A percentile compares a stretch with the other conserved stretches of the same genome.
phyloP scores from a whole-genome alignment of 1,139 yeast species.

The Diutina sp. region DNA sequence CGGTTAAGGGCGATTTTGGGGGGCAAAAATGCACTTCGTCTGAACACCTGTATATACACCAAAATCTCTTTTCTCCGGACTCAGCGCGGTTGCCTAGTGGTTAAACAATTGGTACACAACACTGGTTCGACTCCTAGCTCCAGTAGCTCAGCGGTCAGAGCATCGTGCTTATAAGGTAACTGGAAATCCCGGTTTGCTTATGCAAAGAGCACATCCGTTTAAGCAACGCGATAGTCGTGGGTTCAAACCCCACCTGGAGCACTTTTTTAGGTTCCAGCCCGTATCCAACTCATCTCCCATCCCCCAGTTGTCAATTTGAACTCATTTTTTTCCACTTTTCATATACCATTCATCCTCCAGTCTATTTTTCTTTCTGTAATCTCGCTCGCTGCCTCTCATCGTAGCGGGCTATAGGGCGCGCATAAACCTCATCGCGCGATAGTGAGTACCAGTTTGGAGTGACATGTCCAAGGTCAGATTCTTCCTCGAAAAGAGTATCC shows the following conservation, averaged over 20 bases:
- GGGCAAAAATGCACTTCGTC: neutral
- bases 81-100: constrained; percentile 1
- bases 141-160: constrained; percentile 3
- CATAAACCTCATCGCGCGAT: neutral
- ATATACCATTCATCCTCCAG: too few species aligned
- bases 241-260: constrained; percentile 47
- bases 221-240: constrained; percentile 50
- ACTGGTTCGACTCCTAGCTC: neutral
- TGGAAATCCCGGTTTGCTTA: neutral
- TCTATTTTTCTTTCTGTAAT: too few species aligned
- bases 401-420: constrained; percentile 31
- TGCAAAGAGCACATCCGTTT: constrained; percentile 6
- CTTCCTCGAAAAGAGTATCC: constrained; percentile 73
- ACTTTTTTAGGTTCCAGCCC: constrained; percentile 10
- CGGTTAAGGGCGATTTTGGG: neutral
- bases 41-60: neutral
- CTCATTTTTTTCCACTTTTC: neutral
- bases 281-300: too few species aligned
- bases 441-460: neutral
- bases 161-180: constrained; percentile 2
- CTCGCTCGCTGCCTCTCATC: neutral
- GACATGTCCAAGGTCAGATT: constrained; percentile 51
- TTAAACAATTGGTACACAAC: neutral
- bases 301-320: too few species aligned
- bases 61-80: neutral